Percentiles rank a stretch among this genome's conserved stretches.
Evolutionary conservation across 192 early-diverging fungal species (phyloP).

Genomic region (Gamsiella multidivaricata): DNA sequence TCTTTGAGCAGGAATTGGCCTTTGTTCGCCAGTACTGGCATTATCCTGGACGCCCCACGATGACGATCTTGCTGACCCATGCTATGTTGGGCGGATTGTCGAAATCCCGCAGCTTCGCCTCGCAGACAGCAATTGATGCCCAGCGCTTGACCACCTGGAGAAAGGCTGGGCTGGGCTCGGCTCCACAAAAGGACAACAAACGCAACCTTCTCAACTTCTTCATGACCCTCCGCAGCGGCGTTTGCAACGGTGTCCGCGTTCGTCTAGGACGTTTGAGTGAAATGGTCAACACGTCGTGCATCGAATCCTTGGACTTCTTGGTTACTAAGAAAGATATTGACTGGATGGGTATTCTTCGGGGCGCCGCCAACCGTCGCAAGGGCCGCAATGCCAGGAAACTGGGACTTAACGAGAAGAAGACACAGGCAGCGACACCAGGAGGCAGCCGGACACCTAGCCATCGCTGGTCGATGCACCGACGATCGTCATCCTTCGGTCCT

Average conservation of each 20-base stretch:
- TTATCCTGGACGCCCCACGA: conserved; percentile 80
- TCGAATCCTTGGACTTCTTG: conserved; percentile 86
- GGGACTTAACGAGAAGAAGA: conserved; percentile 58
- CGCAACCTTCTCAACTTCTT: conserved; percentile 85
- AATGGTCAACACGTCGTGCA: conserved; percentile 80
- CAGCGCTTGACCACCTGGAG: conserved; percentile 29
- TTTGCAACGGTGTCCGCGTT: conserved; percentile 74
- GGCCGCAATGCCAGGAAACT: conserved; percentile 47
- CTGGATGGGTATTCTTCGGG: conserved; percentile 63
- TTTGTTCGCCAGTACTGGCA: conserved; percentile 82
- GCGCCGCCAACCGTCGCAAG: conserved; percentile 51
- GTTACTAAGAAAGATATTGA: conserved; percentile 68
- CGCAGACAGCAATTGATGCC: conserved; percentile 34
- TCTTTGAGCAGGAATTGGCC: conserved; percentile 79
- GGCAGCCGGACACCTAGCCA: conserved; percentile 56
- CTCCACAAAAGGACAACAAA: conserved; percentile 54
- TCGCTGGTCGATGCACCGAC: conserved; percentile 50
- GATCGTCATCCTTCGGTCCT: conserved; percentile 11
- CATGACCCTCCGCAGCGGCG: conserved; percentile 80
- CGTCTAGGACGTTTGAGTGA: conserved; percentile 81
- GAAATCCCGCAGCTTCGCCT: conserved; percentile 35
- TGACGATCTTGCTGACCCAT: conserved; percentile 78
- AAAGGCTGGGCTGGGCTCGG: conserved; percentile 21
- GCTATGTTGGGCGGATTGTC: conserved; percentile 80
- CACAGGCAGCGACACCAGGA: conserved; percentile 60